Evolutionary conservation across 2,329 filamentous ascomycete genomes (phyloP).

Genomic region (Alternaria panax): DNA sequence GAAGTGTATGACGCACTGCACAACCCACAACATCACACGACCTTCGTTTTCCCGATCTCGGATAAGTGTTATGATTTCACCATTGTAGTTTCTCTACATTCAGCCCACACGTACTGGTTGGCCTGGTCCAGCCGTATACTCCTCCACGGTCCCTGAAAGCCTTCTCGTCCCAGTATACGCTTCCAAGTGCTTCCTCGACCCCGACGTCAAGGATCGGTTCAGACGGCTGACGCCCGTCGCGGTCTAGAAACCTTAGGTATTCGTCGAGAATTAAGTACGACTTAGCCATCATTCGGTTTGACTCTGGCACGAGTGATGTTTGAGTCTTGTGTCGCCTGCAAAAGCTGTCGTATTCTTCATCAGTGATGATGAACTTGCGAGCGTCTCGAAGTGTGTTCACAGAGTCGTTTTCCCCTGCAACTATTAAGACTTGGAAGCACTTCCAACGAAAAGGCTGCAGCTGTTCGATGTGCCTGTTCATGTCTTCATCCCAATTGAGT

Average conservation of each 20-base stretch:
- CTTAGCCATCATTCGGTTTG: conserved; percentile 60
- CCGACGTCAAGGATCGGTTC: conserved; percentile 54
- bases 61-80: background rate
- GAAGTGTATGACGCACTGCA: background rate
- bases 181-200: conserved; percentile 54
- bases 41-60: background rate
- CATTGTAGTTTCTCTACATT: conserved; percentile 12
- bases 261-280: conserved; percentile 63
- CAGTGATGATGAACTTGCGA: conserved; percentile 55
- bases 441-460: conserved; percentile 64
- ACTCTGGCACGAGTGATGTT: conserved; percentile 56
- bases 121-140: conserved; percentile 57
- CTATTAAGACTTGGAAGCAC: conserved; percentile 62
- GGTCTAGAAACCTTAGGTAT: conserved; percentile 59
- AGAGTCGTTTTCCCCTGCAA: conserved; percentile 62
- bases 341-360: conserved; percentile 58
- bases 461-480: conserved; percentile 41
- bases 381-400: conserved; percentile 44
- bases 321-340: conserved; percentile 50
- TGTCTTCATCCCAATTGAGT: conserved; percentile 59
- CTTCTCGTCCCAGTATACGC: conserved; percentile 58
- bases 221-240: conserved; percentile 40
- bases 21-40: background rate
- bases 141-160: conserved; percentile 57
- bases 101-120: conserved; percentile 7